phyloP scores from a whole-genome alignment of 2,329 filamentous ascomycete genomes.

The Aureobasidium namibiae region DNA sequence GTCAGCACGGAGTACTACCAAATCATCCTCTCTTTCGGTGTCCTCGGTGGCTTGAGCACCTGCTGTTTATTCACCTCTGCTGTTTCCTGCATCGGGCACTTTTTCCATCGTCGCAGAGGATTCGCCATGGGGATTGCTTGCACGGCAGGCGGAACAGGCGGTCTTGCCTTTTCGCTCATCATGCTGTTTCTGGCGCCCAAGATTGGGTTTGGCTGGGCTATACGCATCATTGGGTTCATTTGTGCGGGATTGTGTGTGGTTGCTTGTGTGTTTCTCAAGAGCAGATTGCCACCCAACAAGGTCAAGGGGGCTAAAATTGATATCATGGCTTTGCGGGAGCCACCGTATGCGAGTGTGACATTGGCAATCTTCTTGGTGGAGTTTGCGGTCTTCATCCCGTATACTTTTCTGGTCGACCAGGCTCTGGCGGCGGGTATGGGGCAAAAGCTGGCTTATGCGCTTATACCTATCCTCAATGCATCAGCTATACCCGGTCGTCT shows the following conservation, averaged over 20 bases:
- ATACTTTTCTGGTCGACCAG: slow-evolving; percentile 29
- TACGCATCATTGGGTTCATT: slow-evolving; percentile 35
- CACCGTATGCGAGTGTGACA: slow-evolving; percentile 17
- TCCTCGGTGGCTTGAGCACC: slow-evolving; percentile 63
- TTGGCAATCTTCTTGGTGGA: slow-evolving; percentile 28
- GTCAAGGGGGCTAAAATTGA: neutral
- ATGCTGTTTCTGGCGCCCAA: slow-evolving; percentile 32
- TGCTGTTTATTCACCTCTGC: slow-evolving; percentile 77
- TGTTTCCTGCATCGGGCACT: slow-evolving; percentile 71
- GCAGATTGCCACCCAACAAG: slow-evolving; percentile 29
- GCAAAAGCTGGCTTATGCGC: slow-evolving; percentile 21
- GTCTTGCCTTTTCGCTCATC: slow-evolving; percentile 38
- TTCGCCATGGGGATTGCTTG: slow-evolving; percentile 73
- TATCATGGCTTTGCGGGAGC: neutral
- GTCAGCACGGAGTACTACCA: slow-evolving; percentile 66
- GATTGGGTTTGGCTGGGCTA: slow-evolving; percentile 39
- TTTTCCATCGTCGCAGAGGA: slow-evolving; percentile 65
- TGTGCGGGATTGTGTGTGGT: slow-evolving; percentile 31
- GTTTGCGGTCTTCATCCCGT: slow-evolving; percentile 30
- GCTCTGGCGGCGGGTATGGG: slow-evolving; percentile 22
- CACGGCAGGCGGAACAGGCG: slow-evolving; percentile 49
- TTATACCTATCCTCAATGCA: slow-evolving; percentile 26
- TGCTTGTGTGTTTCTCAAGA: slow-evolving; percentile 33
- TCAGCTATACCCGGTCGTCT: slow-evolving; percentile 24
- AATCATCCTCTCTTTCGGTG: slow-evolving; percentile 68